phyloP scores from a whole-genome alignment of 192 early-diverging fungal species.

The Fimicolochytrium jonesii region DNA sequence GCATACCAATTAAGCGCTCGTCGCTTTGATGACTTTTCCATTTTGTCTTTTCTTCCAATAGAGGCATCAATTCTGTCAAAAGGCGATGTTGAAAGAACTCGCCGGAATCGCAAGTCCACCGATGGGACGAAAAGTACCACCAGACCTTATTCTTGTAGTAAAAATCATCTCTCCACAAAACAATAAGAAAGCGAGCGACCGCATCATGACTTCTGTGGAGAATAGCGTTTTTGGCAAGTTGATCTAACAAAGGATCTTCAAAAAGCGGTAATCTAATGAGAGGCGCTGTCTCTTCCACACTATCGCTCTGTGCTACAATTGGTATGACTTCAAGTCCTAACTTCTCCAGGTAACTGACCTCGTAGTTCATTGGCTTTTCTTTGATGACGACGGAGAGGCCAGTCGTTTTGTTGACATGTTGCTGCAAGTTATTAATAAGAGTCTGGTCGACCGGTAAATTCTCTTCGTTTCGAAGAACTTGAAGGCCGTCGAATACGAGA shows the following conservation, averaged over 20 bases:
- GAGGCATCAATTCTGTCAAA: background rate
- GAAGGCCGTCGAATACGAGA: background rate
- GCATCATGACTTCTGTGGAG: too few relatives aligned
- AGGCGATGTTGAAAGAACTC: background rate
- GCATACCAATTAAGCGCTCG: background rate
- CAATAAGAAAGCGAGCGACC: background rate
- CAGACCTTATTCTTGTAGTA: background rate
- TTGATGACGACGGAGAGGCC: background rate
- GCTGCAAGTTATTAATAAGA: background rate
- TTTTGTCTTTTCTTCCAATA: background rate
- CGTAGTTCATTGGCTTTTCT: too few relatives aligned
- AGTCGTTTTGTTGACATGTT: background rate
- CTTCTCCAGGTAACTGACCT: too few relatives aligned
- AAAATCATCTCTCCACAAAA: background rate
- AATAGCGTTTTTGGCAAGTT: background rate
- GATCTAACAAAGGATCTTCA: background rate
- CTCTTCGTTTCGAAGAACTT: background rate
- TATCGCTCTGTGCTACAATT: background rate
- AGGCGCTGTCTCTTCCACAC: background rate
- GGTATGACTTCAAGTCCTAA: background rate
- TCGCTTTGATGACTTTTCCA: background rate
- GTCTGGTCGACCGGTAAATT: background rate
- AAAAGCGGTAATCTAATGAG: background rate
- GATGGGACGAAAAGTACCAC: slow-evolving; percentile 3
- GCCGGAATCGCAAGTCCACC: background rate